Evolutionary conservation across 2,329 filamentous ascomycete species (phyloP).

Genomic region (Alternaria brassicae): DNA sequence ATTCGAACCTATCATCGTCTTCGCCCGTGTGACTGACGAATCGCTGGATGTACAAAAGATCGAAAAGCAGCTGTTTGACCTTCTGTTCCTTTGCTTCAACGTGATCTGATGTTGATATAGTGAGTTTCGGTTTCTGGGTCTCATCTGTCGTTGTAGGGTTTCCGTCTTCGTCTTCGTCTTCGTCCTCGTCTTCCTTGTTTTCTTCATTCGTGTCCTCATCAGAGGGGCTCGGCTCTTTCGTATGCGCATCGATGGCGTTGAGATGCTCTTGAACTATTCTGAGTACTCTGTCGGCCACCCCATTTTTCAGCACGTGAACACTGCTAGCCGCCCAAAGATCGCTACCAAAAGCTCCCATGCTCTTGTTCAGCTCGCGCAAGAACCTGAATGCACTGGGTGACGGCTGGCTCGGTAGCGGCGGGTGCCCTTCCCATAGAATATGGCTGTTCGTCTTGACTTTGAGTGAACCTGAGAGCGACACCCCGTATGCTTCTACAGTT

Average conservation of each 20-base stretch:
- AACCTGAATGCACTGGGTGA: slow-evolving; percentile 77
- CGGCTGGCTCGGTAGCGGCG: slow-evolving; percentile 77
- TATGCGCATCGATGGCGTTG: slow-evolving; percentile 22
- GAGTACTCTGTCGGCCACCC: slow-evolving; percentile 61
- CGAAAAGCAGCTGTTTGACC: slow-evolving; percentile 53
- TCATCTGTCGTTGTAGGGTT: slow-evolving; percentile 4
- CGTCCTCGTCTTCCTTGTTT: not conserved
- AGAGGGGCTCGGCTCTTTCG: slow-evolving; percentile 12
- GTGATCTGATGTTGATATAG: slow-evolving; percentile 14
- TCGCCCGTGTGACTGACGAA: slow-evolving; percentile 25
- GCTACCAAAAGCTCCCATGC: slow-evolving; percentile 73
- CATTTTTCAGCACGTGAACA: slow-evolving; percentile 67
- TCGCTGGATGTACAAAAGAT: slow-evolving; percentile 53
- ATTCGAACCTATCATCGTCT: slow-evolving; percentile 8
- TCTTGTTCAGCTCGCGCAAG: slow-evolving; percentile 67
- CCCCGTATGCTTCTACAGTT: slow-evolving; percentile 55
- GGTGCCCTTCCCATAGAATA: slow-evolving; percentile 80
- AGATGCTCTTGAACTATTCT: slow-evolving; percentile 46
- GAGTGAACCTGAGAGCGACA: slow-evolving; percentile 53
- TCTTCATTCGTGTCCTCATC: slow-evolving; percentile 9
- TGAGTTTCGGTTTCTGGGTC: slow-evolving; percentile 13
- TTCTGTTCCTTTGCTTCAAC: slow-evolving; percentile 31
- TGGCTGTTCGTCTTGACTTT: slow-evolving; percentile 65
- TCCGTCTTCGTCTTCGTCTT: not conserved
- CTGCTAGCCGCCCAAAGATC: slow-evolving; percentile 83